phyloP scores from a whole-genome alignment of 305 asterid species.

The Withania somnifera region DNA sequence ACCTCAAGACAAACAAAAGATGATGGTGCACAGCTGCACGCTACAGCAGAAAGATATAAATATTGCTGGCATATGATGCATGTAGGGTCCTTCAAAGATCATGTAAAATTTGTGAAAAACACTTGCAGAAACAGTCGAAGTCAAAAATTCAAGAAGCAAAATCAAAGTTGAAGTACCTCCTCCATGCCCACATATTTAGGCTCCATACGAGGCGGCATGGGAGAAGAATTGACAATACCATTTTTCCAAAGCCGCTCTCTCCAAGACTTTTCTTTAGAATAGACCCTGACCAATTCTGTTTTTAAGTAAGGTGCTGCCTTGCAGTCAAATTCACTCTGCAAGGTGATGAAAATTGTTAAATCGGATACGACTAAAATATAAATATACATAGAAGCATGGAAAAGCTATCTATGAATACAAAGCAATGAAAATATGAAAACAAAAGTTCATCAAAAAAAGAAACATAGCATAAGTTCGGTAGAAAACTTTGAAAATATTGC shows the following conservation, averaged over 20 bases:
- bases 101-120: slow-evolving; percentile 18
- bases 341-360: slow-evolving; percentile 10
- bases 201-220: slow-evolving; percentile 50
- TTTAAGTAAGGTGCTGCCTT: slow-evolving; percentile 53
- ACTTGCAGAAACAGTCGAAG: not conserved
- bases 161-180: slow-evolving; percentile 46
- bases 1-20: slow-evolving; percentile 89
- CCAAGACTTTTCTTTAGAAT: slow-evolving; percentile 58
- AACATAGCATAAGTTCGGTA: not conserved
- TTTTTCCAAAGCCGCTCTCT: slow-evolving; percentile 79
- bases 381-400: not conserved
- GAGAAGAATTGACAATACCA: slow-evolving; percentile 65
- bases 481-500: not conserved
- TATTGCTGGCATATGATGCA: slow-evolving; percentile 89
- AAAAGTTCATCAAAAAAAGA: not conserved
- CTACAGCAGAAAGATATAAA: slow-evolving; percentile 82
- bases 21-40: slow-evolving; percentile 77
- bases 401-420: not conserved
- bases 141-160: slow-evolving; percentile 9
- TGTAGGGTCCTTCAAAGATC: slow-evolving; percentile 61
- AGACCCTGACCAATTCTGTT: slow-evolving; percentile 60
- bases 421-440: not conserved
- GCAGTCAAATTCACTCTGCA: slow-evolving; percentile 60
- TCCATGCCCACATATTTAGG: slow-evolving; percentile 74
- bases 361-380: not conserved